A percentile compares a stretch with the other conserved stretches of the same genome.
Conservation (phyloP, 2,329 filamentous ascomycete species). For the Fusarium sp. region DNA sequence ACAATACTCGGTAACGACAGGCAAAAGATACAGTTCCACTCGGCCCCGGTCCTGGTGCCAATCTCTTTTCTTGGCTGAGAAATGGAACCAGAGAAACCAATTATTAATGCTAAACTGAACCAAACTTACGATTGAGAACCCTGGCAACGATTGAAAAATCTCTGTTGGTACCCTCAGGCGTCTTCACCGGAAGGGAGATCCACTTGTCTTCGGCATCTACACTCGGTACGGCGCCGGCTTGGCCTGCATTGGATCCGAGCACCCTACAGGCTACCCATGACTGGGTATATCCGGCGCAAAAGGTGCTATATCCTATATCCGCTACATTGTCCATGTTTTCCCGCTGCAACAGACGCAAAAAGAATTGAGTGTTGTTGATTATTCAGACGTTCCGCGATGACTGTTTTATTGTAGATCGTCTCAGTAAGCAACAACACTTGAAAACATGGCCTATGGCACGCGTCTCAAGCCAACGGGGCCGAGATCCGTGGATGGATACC, state of each 20-base stretch:
- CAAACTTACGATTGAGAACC: conserved; percentile 28
- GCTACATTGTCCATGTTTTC: neutral
- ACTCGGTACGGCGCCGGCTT: conserved; percentile 40
- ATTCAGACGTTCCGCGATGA: conserved; percentile 12
- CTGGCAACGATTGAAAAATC: conserved; percentile 29
- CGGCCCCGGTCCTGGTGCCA: conserved; percentile 18
- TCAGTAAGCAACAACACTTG: conserved; percentile 22
- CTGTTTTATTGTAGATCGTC: conserved; percentile 14
- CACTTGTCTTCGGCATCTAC: conserved; percentile 41
- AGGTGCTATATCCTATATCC: conserved; percentile 41
- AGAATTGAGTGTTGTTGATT: neutral
- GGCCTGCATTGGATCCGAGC: conserved; percentile 13
- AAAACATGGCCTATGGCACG: conserved; percentile 22
- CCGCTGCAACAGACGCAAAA: neutral
- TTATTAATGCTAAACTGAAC: conserved; percentile 10
- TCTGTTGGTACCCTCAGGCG: conserved; percentile 7
- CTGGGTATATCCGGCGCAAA: conserved; percentile 31
- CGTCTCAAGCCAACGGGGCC: conserved; percentile 29
- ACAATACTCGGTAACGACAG: conserved; percentile 5
- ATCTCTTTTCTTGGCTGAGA: conserved; percentile 28
- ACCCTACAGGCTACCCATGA: neutral
- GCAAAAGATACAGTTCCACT: conserved; percentile 11
- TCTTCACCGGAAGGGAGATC: conserved; percentile 16
- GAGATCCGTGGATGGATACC: conserved; percentile 25
- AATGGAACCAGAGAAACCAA: conserved; percentile 16